Evolutionary conservation across 2,329 filamentous ascomycete genomes (phyloP), one percentile per base, ranked within the genome.

Genomic region (Mariannaea elegans): DNA sequence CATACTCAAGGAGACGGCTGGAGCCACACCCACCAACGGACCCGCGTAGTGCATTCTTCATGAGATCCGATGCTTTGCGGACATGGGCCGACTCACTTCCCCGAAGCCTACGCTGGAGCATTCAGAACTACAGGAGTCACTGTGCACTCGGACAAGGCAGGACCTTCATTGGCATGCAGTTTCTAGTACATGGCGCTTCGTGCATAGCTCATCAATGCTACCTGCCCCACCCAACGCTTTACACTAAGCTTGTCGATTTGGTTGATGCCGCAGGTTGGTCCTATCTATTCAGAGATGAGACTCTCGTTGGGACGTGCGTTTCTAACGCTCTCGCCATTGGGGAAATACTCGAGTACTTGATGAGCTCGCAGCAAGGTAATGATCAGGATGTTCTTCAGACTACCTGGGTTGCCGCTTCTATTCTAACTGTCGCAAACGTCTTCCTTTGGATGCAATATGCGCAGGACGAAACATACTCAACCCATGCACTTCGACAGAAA

Each of bases 201-300:
- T 71, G 67, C 39, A 59, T 68, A 2, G 64, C 67, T 2, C 67
- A 70, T 27, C 68, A 71, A 48, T 63, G 61, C 38, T 71, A 71
- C 34, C 48, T 71, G 6, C 68, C 68, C 10, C 68, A 71, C 2
- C 32, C 65, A 14, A 57, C 60, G 1, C 31, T 56, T 2, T 70
- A 60, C 31, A 66, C 68, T 0, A 60, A 61, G 16, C 51, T 70
- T 2, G 49, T 65, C 4, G 56, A 69, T 21, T 39, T 62, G 2
- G 62, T 69, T 3, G 67, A 71, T 12, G 66, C 59, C 2, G 66
- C 68, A 13, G 68, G 68, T 3, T 62, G 60, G 57, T 69, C 67
- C 0, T 66, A 64, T 12, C 52, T 70, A 14, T 54, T 65, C 29
- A 48, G 68, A 7, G 67, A 69, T 6, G 36, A 39, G 10, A 36